A percentile compares a stretch with the other conserved stretches of the same genome.
phyloP scores from a whole-genome alignment of 2,329 filamentous ascomycete species.

The Thermomyces lanuginosus region DNA sequence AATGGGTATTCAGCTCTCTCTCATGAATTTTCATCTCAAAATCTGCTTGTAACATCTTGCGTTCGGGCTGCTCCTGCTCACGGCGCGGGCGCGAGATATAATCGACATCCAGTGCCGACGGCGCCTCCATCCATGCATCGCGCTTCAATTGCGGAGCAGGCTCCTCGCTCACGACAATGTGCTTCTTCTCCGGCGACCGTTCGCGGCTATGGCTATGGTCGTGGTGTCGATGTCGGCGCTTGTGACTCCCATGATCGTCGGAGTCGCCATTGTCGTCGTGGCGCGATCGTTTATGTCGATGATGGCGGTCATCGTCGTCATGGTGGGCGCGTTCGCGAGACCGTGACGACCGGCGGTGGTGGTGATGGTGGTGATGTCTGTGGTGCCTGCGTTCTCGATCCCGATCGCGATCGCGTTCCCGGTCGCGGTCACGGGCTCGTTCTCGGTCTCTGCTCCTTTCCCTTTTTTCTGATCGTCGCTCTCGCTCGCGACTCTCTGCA shows the following conservation, averaged over 20 bases:
- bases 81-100: conserved; percentile 47
- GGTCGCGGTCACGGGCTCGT: conserved; percentile 21
- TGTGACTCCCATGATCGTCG: conserved; percentile 30
- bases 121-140: conserved; percentile 90
- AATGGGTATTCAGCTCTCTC: conserved; percentile 62
- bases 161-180: too few species aligned
- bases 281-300: conserved; percentile 49
- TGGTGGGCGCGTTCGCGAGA: conserved; percentile 17
- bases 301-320: conserved; percentile 28
- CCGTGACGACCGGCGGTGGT: conserved; percentile 26
- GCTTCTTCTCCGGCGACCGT: too few species aligned
- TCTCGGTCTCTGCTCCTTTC: too few species aligned
- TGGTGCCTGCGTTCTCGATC: conserved; percentile 22
- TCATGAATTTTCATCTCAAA: conserved; percentile 58
- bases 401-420: conserved; percentile 13
- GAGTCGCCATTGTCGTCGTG: conserved; percentile 37
- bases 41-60: conserved; percentile 34
- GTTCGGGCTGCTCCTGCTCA: conserved; percentile 28
- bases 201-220: conserved; percentile 12
- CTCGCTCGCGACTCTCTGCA: conserved; percentile 38
- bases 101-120: conserved; percentile 66
- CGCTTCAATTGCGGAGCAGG: conserved; percentile 43
- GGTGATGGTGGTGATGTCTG: conserved; percentile 18
- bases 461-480: conserved; percentile 18
- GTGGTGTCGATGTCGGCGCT: conserved; percentile 29